phyloP scores from a whole-genome alignment of 2,329 filamentous ascomycete species.

The Camptophora hylomeconis region DNA sequence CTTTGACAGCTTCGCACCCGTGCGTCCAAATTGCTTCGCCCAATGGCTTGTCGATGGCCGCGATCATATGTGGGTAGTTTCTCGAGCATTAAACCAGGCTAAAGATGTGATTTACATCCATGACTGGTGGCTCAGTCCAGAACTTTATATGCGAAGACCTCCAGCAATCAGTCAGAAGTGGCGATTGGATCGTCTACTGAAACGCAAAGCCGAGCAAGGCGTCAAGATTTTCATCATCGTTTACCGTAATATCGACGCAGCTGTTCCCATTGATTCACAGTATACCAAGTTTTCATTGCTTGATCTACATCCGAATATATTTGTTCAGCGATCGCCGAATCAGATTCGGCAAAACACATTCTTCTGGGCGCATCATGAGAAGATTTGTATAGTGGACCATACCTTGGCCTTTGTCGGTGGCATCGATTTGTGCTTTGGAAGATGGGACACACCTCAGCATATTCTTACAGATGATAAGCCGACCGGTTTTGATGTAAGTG shows the following conservation, averaged over 20 bases:
- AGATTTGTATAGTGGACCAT: slow-evolving; percentile 93
- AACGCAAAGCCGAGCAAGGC: slow-evolving; percentile 83
- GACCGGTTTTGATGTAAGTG: slow-evolving; percentile 75
- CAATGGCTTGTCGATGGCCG: slow-evolving; percentile 95
- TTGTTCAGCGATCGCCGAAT: slow-evolving; percentile 90
- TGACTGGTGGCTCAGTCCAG: slow-evolving; percentile 97
- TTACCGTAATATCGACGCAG: slow-evolving; percentile 94
- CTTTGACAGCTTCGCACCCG: slow-evolving; percentile 87
- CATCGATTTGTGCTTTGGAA: slow-evolving; percentile 89
- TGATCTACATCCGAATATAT: slow-evolving; percentile 90
- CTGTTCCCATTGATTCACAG: slow-evolving; percentile 93
- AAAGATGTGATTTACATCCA: slow-evolving; percentile 98
- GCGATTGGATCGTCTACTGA: slow-evolving; percentile 84
- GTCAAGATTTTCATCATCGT: slow-evolving; percentile 97
- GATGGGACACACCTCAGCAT: slow-evolving; percentile 95
- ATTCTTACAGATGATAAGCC: slow-evolving; percentile 82
- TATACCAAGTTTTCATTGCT: slow-evolving; percentile 95
- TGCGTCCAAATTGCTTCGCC: slow-evolving; percentile 73
- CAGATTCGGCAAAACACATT: slow-evolving; percentile 99
- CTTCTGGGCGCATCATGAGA: slow-evolving; percentile 98
- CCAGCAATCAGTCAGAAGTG: slow-evolving; percentile 96
- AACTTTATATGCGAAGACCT: slow-evolving; percentile 86
- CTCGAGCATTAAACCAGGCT: slow-evolving; percentile 89
- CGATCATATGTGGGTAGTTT: slow-evolving; percentile 99
- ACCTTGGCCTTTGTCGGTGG: slow-evolving; percentile 91